phyloP scores from a whole-genome alignment of 768 basidiomycete species.

The Baorangia bicolor region DNA sequence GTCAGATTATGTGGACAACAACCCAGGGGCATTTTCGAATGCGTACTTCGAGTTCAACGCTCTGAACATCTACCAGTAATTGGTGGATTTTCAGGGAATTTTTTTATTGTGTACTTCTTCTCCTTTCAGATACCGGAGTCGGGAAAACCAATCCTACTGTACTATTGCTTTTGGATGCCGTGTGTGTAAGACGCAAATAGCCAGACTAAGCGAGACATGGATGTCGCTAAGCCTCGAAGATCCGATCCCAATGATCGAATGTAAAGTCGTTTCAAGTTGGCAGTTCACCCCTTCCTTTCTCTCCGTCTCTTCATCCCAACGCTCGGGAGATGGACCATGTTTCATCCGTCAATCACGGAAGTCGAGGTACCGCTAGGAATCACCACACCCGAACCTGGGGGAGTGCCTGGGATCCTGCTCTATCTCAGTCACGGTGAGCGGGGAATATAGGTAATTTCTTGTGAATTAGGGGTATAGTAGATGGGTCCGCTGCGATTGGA shows the following conservation, averaged over 20 bases:
- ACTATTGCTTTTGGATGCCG: background rate
- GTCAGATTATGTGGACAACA: constrained; percentile 44
- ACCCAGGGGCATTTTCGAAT: constrained; percentile 20
- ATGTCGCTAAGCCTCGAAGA: no score
- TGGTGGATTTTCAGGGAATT: background rate
- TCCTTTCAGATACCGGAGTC: background rate
- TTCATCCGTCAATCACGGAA: background rate
- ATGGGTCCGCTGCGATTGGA: no score
- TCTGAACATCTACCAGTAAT: constrained; percentile 20
- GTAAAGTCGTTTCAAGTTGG: background rate
- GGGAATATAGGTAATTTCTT: no score
- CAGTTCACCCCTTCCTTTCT: no score
- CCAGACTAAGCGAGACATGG: no score
- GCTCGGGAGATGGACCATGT: no score
- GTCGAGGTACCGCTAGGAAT: background rate
- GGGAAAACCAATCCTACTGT: background rate
- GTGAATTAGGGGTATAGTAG: no score
- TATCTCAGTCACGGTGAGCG: no score
- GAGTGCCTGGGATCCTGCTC: no score
- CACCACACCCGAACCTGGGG: no score
- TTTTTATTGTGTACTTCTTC: background rate
- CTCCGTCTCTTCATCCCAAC: no score
- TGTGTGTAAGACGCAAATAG: background rate
- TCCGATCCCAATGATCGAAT: background rate
- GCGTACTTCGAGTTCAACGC: constrained; percentile 26